Evolutionary conservation across 192 early-diverging fungal genomes (phyloP), one percentile per base, ranked within the genome.

Genomic region (Hyaloraphidium curvatum): DNA sequence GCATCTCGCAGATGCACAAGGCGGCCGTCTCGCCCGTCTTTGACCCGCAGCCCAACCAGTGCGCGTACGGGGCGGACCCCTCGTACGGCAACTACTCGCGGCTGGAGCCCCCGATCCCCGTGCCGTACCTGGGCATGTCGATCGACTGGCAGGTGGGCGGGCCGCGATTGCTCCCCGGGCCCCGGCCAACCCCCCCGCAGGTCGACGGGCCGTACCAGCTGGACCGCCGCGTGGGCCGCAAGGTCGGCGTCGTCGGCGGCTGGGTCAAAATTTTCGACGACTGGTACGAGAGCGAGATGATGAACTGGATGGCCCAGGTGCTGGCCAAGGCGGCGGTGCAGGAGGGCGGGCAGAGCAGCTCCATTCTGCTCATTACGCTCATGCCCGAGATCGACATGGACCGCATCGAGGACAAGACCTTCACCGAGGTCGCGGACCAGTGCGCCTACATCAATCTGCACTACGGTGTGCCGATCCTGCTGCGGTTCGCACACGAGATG

Each of bases 401-500:
- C 17, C 7, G 23, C 19, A 25, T 48, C 7, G 43, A 14, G 43
- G 43, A 48, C 14, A 19, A 4, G 17, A 5, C 25, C 7, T 48
- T 14, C 17, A 7, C 14, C 14, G 14, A 48, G 43, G 43, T 48
- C 7, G 43, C 43, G 43, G 43, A 48, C 43, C 17, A 48, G 11
- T 11, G 14, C 17, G 25, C 7, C 17, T 22, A 7, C 7, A 25
- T 54, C 31, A 54, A 54, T 31, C n/a, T 13, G 3, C 13, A 19
- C 17, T 11, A n/a, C 14, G 53, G 53, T 14, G 31, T 54, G 28
- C 53, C 28, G 2, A 31, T 58, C 9, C 30, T 58, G 19, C 31
- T 58, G 9, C 25, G 56, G 14, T 58, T 25, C 29, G 56, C 56
- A 11, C 56, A 58, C 50, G 56, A 58, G 43, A 48, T 48, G 43